A percentile compares a stretch with the other conserved stretches of the same genome.
phyloP scores from a whole-genome alignment of 208 protist genomes.

The Wallacemonas sp. region DNA sequence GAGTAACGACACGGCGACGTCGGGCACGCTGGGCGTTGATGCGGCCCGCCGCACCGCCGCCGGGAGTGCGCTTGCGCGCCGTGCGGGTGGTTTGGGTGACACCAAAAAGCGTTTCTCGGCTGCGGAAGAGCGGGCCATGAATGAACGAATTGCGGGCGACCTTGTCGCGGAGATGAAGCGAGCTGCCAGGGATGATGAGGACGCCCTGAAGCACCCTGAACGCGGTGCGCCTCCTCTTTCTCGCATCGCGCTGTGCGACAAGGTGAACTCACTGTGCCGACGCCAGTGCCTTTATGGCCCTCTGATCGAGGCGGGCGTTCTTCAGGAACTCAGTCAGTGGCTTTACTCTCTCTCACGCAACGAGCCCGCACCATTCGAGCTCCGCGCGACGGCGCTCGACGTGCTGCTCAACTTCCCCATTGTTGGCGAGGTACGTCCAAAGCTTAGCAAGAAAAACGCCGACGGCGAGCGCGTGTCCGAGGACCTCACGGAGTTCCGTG shows the following conservation, averaged over 20 bases:
- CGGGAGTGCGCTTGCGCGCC: background rate
- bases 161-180: slow-evolving; percentile 5
- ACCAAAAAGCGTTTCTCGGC: background rate
- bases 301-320: slow-evolving; percentile 63
- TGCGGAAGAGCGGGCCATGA: background rate
- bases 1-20: background rate
- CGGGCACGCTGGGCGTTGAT: background rate
- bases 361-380: slow-evolving; percentile 60
- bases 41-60: slow-evolving; percentile 2
- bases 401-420: slow-evolving; percentile 70
- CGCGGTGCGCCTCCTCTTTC: slow-evolving; percentile 44
- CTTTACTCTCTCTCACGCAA: slow-evolving; percentile 57
- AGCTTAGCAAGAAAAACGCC: background rate
- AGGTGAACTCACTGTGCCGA: slow-evolving; percentile 47
- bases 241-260: slow-evolving; percentile 39
- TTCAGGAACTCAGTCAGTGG: slow-evolving; percentile 81
- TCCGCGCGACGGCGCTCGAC: slow-evolving; percentile 72
- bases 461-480: background rate
- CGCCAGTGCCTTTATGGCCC: slow-evolving; percentile 33
- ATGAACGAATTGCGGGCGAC: background rate
- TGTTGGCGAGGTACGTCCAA: slow-evolving; percentile 34
- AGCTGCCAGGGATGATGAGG: background rate
- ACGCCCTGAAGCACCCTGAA: background rate
- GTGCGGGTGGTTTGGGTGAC: background rate
- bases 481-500: slow-evolving; percentile 53